Evolutionary conservation across 345 rosid species (phyloP).

Genomic region (Lumnitzera littorea): DNA sequence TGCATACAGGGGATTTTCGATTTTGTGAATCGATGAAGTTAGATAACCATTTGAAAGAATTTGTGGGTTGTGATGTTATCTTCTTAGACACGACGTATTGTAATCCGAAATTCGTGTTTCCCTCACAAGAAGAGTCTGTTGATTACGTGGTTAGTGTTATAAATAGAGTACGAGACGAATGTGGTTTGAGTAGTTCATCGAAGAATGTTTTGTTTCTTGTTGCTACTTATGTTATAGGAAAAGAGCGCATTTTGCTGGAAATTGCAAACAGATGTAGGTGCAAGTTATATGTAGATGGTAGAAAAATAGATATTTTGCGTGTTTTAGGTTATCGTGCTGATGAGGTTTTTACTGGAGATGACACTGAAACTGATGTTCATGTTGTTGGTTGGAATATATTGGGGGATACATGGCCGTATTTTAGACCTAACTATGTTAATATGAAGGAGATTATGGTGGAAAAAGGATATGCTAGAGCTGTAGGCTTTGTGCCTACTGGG

Average conservation of each 20-base stretch:
- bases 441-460: slow-evolving; percentile 79
- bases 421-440: slow-evolving; percentile 70
- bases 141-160: slow-evolving; percentile 57
- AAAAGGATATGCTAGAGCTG: slow-evolving; percentile 64
- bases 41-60: slow-evolving; percentile 33
- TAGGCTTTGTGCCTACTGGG: slow-evolving; percentile 89
- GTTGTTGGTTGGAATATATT: slow-evolving; percentile 92
- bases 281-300: slow-evolving; percentile 56
- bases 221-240: slow-evolving; percentile 85
- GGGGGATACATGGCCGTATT: slow-evolving; percentile 93
- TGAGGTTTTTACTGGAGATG: slow-evolving; percentile 57
- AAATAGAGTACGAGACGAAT: slow-evolving; percentile 38
- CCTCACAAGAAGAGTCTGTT: slow-evolving; percentile 63
- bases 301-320: slow-evolving; percentile 59
- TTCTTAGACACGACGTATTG: slow-evolving; percentile 87
- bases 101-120: slow-evolving; percentile 68
- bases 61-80: slow-evolving; percentile 65
- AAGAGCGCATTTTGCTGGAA: slow-evolving; percentile 76
- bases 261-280: slow-evolving; percentile 47
- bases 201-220: slow-evolving; percentile 70
- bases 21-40: slow-evolving; percentile 43
- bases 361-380: slow-evolving; percentile 58
- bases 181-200: not conserved
- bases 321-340: slow-evolving; percentile 49
- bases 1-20: slow-evolving; percentile 87